Percentiles rank a stretch among this genome's conserved stretches.
Conservation (phyloP, 768 basidiomycete genomes). For the Boletus rubroflammeus region DNA sequence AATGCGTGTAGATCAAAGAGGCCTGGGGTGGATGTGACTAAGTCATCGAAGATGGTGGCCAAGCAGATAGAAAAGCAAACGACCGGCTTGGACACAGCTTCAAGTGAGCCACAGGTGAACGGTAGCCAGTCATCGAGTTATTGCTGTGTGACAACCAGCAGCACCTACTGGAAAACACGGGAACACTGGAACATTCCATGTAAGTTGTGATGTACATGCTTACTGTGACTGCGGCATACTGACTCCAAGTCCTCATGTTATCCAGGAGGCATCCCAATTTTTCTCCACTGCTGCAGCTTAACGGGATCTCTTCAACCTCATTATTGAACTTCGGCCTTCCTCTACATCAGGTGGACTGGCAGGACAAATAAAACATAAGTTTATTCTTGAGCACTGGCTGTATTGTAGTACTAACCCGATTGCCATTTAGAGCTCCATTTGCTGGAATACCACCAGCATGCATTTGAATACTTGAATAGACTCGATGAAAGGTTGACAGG, state of each 20-base stretch:
- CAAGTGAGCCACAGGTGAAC: too few relatives aligned
- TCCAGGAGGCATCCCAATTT: not conserved
- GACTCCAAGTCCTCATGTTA: too few relatives aligned
- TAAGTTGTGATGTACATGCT: not conserved
- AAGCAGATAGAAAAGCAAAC: not conserved
- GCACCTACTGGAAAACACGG: not conserved
- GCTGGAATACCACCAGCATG: too few relatives aligned
- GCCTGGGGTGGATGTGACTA: fast-evolving
- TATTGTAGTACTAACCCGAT: not conserved
- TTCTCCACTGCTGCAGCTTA: not conserved
- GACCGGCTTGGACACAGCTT: not conserved
- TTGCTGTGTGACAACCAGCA: not conserved
- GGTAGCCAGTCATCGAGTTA: too few relatives aligned
- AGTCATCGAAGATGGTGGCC: not conserved
- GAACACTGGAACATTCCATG: not conserved
- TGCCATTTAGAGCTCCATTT: not conserved
- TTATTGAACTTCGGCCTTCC: not conserved
- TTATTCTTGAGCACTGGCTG: not conserved
- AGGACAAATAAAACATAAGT: not conserved
- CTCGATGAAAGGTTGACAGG: not conserved
- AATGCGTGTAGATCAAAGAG: not conserved
- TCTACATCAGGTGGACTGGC: too few relatives aligned
- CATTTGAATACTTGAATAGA: not conserved
- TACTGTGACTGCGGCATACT: too few relatives aligned
- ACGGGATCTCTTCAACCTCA: not conserved